Conservation (phyloP, 257 asterid genomes). For the Gardenia jasminoides region DNA sequence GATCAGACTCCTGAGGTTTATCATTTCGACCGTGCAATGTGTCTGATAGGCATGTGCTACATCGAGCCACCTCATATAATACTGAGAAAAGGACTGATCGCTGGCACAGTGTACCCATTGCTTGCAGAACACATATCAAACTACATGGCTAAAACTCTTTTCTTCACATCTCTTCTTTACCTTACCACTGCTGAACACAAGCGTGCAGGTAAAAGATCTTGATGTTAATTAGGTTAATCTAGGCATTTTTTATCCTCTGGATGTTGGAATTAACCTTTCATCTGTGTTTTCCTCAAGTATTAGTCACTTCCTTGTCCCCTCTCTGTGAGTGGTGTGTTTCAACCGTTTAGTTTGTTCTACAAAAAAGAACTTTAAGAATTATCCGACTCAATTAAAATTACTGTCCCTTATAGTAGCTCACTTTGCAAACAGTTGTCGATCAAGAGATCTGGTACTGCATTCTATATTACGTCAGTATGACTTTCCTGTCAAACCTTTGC, state of each 20-base stretch:
- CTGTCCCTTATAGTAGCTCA: neutral
- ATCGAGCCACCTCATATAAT: constrained; percentile 96
- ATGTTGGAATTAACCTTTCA: neutral
- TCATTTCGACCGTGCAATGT: constrained; percentile 84
- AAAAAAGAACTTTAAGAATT: neutral
- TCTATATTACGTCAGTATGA: neutral
- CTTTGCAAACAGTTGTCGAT: neutral
- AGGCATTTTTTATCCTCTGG: neutral
- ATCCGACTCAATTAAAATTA: neutral
- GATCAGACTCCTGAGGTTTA: constrained; percentile 89
- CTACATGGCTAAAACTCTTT: constrained; percentile 84
- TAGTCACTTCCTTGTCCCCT: neutral
- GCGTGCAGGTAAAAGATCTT: constrained; percentile 57
- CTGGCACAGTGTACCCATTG: constrained; percentile 84
- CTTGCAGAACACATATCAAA: constrained; percentile 81
- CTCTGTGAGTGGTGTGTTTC: neutral
- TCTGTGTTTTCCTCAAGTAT: neutral
- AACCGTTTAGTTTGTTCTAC: neutral
- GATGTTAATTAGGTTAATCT: neutral
- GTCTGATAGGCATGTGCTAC: constrained; percentile 90
- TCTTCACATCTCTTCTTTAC: constrained; percentile 84
- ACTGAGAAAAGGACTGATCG: constrained; percentile 80
- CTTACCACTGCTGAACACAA: constrained; percentile 84
- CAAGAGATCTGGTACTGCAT: neutral
- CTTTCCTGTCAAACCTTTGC: neutral